Conservation (phyloP, 2,329 filamentous ascomycete genomes). For the Rhexocercosporidium sp. region DNA sequence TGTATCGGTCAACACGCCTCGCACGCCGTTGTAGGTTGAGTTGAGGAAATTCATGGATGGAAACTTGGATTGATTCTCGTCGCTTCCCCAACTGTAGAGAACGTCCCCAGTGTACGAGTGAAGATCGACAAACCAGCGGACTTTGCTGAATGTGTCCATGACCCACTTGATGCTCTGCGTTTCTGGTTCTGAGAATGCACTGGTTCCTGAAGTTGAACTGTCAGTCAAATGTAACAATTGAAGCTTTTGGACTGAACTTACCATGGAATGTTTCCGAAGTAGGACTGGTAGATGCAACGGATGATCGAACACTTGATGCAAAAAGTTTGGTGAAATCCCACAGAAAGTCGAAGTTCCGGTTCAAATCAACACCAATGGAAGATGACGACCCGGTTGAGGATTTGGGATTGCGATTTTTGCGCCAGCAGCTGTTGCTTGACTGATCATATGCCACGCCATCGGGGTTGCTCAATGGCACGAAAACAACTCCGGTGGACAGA, state of each 20-base stretch:
- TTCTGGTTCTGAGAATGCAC: conserved; percentile 60
- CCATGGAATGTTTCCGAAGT: conserved; percentile 39
- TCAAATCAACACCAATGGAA: conserved; percentile 56
- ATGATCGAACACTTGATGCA: conserved; percentile 45
- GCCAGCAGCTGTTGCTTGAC: conserved; percentile 55
- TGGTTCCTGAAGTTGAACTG: conserved; percentile 45
- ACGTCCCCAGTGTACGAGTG: conserved; percentile 59
- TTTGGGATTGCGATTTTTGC: conserved; percentile 59
- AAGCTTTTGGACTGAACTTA: conserved; percentile 3
- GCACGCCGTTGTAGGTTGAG: conserved; percentile 54
- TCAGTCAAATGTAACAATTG: conserved; percentile 9
- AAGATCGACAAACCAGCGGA: conserved; percentile 64
- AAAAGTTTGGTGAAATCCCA: conserved; percentile 57
- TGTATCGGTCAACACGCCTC: conserved; percentile 51
- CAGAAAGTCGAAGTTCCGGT: conserved; percentile 62
- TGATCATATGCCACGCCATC: conserved; percentile 59
- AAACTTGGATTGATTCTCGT: conserved; percentile 54
- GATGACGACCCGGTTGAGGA: conserved; percentile 37
- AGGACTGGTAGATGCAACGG: conserved; percentile 51
- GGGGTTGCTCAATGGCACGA: conserved; percentile 58
- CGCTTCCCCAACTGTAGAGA: conserved; percentile 63
- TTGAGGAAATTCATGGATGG: conserved; percentile 58
- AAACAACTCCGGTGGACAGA: conserved; percentile 58
- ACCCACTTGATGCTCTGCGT: conserved; percentile 59
- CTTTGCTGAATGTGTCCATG: conserved; percentile 53